Evolutionary conservation across 202 grass and related monocot species (phyloP).

Genomic region (Hordeum pubiflorum): DNA sequence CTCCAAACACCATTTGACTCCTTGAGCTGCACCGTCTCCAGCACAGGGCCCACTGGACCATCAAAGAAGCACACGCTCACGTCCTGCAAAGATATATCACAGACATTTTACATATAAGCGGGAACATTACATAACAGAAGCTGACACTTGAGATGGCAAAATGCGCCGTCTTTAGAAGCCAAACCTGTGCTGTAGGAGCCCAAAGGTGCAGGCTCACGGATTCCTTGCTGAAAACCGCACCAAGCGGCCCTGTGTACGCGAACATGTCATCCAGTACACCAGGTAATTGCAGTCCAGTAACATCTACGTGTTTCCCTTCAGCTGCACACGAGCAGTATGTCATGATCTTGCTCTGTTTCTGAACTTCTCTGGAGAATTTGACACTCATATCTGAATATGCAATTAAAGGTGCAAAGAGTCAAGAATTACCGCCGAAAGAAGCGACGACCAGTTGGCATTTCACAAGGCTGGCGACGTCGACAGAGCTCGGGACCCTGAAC

Average conservation of each 20-base stretch:
- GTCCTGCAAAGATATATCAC: conserved; percentile 37
- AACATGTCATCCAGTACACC: conserved; percentile 94
- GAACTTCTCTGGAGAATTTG: neutral
- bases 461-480: conserved; percentile 49
- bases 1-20: conserved; percentile 78
- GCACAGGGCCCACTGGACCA: conserved; percentile 36
- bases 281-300: conserved; percentile 65
- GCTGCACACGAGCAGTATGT: conserved; percentile 32
- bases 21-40: conserved; percentile 47
- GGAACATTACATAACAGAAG: neutral
- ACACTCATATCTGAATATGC: neutral
- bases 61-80: conserved; percentile 66
- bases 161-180: neutral
- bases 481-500: conserved; percentile 43
- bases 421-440: conserved; percentile 45
- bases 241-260: conserved; percentile 71
- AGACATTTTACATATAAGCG: neutral
- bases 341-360: neutral
- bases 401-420: neutral
- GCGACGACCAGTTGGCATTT: conserved; percentile 69
- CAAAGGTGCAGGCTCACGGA: conserved; percentile 61
- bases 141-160: neutral
- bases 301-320: conserved; percentile 41
- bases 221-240: conserved; percentile 50
- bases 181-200: conserved; percentile 94